Percentiles rank a stretch among this genome's conserved stretches.
These are phyloP conservation scores for Metschnikowia sp. DNA, from an alignment of 805 yeast species.

Conservation along the genomic window DNA sequence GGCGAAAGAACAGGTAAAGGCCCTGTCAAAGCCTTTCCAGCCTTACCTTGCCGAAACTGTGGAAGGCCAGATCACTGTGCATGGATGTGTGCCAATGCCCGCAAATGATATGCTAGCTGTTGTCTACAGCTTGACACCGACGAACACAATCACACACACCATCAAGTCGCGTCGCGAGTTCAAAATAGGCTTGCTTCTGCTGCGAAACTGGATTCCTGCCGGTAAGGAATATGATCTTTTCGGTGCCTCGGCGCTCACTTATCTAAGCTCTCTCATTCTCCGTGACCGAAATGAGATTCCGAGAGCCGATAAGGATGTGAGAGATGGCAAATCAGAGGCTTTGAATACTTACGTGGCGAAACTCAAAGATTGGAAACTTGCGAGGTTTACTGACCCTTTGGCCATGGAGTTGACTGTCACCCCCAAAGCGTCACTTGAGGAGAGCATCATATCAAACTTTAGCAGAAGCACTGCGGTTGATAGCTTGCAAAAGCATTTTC, in stretches of 20 bases:
- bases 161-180: conserved; percentile 16
- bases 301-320: conserved; percentile 1
- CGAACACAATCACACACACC: conserved; percentile 21
- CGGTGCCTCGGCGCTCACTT: conserved; percentile 4
- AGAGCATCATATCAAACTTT: conserved; percentile 16
- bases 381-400: conserved; percentile 4
- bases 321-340: conserved; percentile 1
- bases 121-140: conserved; percentile 11
- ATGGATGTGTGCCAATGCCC: conserved; percentile 7
- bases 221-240: background rate
- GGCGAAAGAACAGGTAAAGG: conserved; percentile 14
- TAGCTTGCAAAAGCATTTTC: conserved; percentile 20
- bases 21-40: conserved; percentile 14
- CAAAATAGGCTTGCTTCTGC: conserved; percentile 7
- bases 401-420: background rate
- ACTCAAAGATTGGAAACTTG: conserved; percentile 16
- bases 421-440: conserved; percentile 1
- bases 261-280: conserved; percentile 6
- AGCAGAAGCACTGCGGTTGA: conserved; percentile 17
- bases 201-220: background rate
- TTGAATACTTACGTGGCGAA: conserved; percentile 13
- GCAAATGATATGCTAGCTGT: conserved; percentile 9
- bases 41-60: conserved; percentile 20
- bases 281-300: conserved; percentile 2
- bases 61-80: conserved; percentile 25